Base-by-base conservation (phyloP, 768 basidiomycete genomes). In the Phylloporus scabripes region DNA sequence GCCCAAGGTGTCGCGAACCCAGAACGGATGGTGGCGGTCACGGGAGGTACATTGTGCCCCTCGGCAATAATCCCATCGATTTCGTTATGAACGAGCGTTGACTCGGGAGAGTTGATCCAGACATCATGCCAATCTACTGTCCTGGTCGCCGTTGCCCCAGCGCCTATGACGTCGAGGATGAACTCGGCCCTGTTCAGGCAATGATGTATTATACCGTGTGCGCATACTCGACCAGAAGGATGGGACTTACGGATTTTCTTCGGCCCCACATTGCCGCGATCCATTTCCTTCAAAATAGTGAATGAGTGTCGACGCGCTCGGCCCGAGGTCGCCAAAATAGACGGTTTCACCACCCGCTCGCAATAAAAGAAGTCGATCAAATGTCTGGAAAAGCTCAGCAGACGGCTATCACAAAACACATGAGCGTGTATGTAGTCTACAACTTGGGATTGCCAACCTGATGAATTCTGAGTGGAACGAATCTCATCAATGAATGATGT, bases 211-310 rank as follows among this genome's bases (percentile, higher is more conserved):
- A 12, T 29, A 29, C 28, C 28, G 10, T 11, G 28, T 5, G 29
- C 29, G 7, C 26, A 28, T 28, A 10, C 26, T 7, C 7, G 10
- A 3, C n/a, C 2, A 9, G 76, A 68, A 20, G 70, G 75, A 21
- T n/a, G 0, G 42, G 14, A 56, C 48, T 45, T 17, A 68, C 63
- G 91, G 89, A 60, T 94, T 94, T 63, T 82, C 90, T 1, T 74
- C 72, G 4, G 74, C 60, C 0, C 73, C 70, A 51, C 91, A 92
- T n/a, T 57, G 59, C 3, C 80, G 72, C 0, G 79, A 81, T 26
- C 88, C 87, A 42, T 82, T 81, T 4, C 60, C 59, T 62, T 89
- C 82, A 53, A 94, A 91, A 65, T 94, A 93, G n/a, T 74, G 61
- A 47, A 91, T 79, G 17, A 93, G 63, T 0, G 78, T 78, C 7